Percentiles rank a stretch among this genome's conserved stretches.
phyloP scores from a whole-genome alignment of 164 flowering plant genomes.

The Sedum album region DNA sequence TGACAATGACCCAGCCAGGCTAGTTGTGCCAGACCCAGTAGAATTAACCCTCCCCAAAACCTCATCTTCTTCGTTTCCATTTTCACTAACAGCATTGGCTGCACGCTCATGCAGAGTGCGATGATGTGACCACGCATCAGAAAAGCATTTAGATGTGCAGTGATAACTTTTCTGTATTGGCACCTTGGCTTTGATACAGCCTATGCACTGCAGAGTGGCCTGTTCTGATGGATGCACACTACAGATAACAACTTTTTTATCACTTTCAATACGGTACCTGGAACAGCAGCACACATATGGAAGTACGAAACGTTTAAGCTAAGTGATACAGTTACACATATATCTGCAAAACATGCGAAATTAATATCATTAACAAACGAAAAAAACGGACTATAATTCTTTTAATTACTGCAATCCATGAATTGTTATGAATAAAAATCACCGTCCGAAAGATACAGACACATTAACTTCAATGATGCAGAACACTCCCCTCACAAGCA shows the following conservation, averaged over 20 bases:
- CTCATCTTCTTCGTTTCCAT: conserved; percentile 86
- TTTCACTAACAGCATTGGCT: conserved; percentile 71
- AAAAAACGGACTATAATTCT: no score
- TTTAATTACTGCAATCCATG: no score
- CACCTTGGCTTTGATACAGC: conserved; percentile 75
- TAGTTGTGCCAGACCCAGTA: conserved; percentile 38
- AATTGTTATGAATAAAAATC: no score
- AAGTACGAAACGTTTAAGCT: background rate
- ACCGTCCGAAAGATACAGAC: no score
- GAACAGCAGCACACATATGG: background rate
- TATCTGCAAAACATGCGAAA: background rate
- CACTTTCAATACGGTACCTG: conserved; percentile 64
- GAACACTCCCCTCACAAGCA: no score
- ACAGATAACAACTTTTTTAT: conserved; percentile 76
- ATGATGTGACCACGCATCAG: conserved; percentile 99
- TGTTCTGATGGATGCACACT: conserved; percentile 93
- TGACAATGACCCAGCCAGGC: conserved; percentile 52
- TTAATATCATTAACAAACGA: no score
- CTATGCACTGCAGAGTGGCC: conserved; percentile 90
- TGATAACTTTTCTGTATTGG: conserved; percentile 89
- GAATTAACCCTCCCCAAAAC: conserved; percentile 61
- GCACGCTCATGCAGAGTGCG: conserved; percentile 92
- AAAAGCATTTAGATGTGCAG: conserved; percentile 77
- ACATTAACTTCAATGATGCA: no score
- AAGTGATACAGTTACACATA: background rate